These are phyloP conservation scores for Aspergillus neotritici DNA, from an alignment of 2,329 filamentous ascomycete species.

Conservation along the genomic window DNA sequence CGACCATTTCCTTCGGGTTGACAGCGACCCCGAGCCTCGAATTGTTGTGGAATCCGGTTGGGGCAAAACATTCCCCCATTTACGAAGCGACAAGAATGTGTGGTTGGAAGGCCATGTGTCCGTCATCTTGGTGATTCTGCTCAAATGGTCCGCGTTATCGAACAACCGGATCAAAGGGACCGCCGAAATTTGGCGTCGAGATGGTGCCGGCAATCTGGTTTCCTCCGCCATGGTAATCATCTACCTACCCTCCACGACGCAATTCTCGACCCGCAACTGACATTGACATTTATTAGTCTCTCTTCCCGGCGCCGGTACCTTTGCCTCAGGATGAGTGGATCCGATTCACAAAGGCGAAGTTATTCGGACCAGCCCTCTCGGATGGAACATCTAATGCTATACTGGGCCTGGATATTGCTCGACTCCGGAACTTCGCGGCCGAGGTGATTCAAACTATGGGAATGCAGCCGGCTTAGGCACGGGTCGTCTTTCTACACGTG, in stretches of 20 bases:
- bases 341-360: slow-evolving; percentile 1
- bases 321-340: neutral
- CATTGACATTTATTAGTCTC: neutral
- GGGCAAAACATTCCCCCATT: neutral
- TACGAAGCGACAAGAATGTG: neutral
- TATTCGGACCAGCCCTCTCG: neutral
- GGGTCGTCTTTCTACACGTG: too few relatives aligned
- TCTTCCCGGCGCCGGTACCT: slow-evolving; percentile 2
- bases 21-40: neutral
- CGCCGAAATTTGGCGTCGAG: slow-evolving; percentile 2
- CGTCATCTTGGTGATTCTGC: neutral
- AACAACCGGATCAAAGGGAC: neutral
- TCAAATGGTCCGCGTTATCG: neutral
- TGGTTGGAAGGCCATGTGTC: neutral
- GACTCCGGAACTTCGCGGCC: neutral
- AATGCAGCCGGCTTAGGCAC: slow-evolving; percentile 12
- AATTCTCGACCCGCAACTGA: slow-evolving; percentile 1
- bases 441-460: neutral
- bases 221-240: neutral
- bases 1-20: slow-evolving; percentile 1
- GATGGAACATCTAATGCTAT: neutral
- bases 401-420: slow-evolving; percentile 1
- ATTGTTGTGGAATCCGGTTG: slow-evolving; percentile 3
- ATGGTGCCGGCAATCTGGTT: neutral
- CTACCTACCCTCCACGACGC: neutral